phyloP scores from a whole-genome alignment of 345 rosid genomes.

The Anastatica hierochuntica region DNA sequence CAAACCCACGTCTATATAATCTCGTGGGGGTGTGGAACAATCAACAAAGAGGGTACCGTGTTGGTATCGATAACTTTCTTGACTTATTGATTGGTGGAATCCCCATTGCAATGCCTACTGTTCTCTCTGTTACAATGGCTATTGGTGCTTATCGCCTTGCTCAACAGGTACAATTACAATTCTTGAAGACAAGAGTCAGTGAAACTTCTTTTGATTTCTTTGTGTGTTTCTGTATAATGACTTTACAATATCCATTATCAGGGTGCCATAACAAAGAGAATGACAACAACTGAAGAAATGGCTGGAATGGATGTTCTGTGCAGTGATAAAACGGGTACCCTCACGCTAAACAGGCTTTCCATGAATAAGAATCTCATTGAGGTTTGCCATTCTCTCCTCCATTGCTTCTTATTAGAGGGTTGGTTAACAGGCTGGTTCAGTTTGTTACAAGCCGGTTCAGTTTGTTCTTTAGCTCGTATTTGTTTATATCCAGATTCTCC shows the following conservation, averaged over 20 bases:
- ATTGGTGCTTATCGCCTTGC: constrained; percentile 82
- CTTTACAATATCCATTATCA: too few relatives aligned
- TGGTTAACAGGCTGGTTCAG: too few relatives aligned
- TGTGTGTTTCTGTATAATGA: too few relatives aligned
- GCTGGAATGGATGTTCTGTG: constrained; percentile 97
- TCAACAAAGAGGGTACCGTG: constrained; percentile 50
- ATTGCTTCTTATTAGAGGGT: too few relatives aligned
- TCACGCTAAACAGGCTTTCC: constrained; percentile 83
- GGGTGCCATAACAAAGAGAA: constrained; percentile 93
- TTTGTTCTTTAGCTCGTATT: too few relatives aligned
- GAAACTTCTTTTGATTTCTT: too few relatives aligned
- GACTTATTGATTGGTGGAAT: constrained; percentile 57
- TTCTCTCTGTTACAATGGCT: constrained; percentile 83
- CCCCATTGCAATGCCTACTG: constrained; percentile 70
- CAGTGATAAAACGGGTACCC: constrained; percentile 77
- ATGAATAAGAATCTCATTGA: constrained; percentile 70
- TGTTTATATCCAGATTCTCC: too few relatives aligned
- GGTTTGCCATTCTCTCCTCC: too few relatives aligned
- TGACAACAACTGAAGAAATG: constrained; percentile 98
- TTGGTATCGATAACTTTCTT: constrained; percentile 47
- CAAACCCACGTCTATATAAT: too few relatives aligned
- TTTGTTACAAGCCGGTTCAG: too few relatives aligned
- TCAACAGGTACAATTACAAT: constrained; percentile 74
- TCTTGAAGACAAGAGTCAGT: too few relatives aligned
- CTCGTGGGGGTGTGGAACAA: too few relatives aligned